Conservation (phyloP, 2,329 filamentous ascomycete genomes). For the Gnomoniopsis sp. region DNA sequence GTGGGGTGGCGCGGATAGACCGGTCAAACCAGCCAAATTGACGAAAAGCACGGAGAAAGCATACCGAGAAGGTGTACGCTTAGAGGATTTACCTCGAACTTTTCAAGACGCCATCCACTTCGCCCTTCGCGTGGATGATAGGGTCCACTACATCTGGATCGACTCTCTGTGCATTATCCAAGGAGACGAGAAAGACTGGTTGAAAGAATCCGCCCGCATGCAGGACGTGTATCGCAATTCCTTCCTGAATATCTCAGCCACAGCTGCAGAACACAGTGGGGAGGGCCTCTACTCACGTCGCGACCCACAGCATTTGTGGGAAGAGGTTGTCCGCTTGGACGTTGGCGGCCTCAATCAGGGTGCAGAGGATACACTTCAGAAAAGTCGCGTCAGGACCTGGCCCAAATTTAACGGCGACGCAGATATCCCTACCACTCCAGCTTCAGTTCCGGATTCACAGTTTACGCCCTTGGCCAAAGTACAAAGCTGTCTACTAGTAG, state of each 20-base stretch:
- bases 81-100: not conserved
- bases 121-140: not conserved
- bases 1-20: not conserved
- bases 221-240: slow-evolving; percentile 20
- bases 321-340: not conserved
- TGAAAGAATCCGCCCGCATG: slow-evolving; percentile 18
- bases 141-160: slow-evolving; percentile 15
- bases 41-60: not conserved
- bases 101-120: slow-evolving; percentile 3
- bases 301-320: slow-evolving; percentile 3
- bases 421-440: too few relatives aligned
- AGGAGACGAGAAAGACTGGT: slow-evolving; percentile 19
- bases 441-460: too few relatives aligned
- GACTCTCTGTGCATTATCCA: slow-evolving; percentile 13
- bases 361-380: not conserved
- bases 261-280: slow-evolving; percentile 11
- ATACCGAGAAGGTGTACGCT: not conserved
- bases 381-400: not conserved
- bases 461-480: too few relatives aligned
- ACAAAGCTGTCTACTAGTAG: not conserved
- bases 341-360: not conserved
- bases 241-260: slow-evolving; percentile 21
- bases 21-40: not conserved
- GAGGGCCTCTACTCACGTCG: slow-evolving; percentile 7
- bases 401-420: not conserved